Percentiles rank a stretch among this genome's conserved stretches.
Evolutionary conservation across 2,329 filamentous ascomycete species (phyloP).

Genomic region (Pseudohalonectria lignicola): DNA sequence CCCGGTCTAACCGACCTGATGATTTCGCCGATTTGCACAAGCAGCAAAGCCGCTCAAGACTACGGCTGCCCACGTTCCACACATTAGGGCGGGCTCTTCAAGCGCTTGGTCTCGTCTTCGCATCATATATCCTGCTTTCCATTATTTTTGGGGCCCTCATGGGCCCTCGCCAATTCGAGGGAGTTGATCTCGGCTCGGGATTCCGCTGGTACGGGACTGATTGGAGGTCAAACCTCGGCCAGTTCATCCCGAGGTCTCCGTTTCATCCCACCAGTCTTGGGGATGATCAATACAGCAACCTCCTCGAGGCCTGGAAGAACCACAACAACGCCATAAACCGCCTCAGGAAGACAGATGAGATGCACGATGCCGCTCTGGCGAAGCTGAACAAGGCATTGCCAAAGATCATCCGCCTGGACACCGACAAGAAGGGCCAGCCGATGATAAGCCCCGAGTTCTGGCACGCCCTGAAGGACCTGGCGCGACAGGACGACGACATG

Average conservation of each 20-base stretch:
- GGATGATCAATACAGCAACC: conserved; percentile 12
- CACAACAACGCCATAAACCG: conserved; percentile 13
- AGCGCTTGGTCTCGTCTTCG: too few species aligned
- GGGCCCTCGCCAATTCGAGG: conserved; percentile 9
- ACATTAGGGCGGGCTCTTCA: too few species aligned
- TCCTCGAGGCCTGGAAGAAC: conserved; percentile 11
- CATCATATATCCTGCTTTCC: too few species aligned
- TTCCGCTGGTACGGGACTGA: conserved; percentile 12
- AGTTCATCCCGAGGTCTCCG: conserved; percentile 11
- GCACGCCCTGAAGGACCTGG: conserved; percentile 47
- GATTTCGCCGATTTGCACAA: too few species aligned
- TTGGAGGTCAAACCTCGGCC: conserved; percentile 11
- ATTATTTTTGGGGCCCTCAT: too few species aligned
- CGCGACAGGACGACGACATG: conserved; percentile 35
- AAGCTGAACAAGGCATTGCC: conserved; percentile 42
- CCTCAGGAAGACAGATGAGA: conserved; percentile 16
- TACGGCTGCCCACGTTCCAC: too few species aligned
- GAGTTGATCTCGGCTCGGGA: conserved; percentile 10
- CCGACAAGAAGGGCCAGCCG: conserved; percentile 36
- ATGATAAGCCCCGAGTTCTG: conserved; percentile 53
- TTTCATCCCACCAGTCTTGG: conserved; percentile 10
- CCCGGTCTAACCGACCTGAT: too few species aligned
- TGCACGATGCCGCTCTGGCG: conserved; percentile 25
- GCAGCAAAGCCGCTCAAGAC: too few species aligned
- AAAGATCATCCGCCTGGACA: conserved; percentile 41